Percentiles rank a stretch among this genome's conserved stretches.
These are phyloP conservation scores for Alloteropsis angusta DNA, from an alignment of 202 grass and related monocot species.

Conservation along the genomic window DNA sequence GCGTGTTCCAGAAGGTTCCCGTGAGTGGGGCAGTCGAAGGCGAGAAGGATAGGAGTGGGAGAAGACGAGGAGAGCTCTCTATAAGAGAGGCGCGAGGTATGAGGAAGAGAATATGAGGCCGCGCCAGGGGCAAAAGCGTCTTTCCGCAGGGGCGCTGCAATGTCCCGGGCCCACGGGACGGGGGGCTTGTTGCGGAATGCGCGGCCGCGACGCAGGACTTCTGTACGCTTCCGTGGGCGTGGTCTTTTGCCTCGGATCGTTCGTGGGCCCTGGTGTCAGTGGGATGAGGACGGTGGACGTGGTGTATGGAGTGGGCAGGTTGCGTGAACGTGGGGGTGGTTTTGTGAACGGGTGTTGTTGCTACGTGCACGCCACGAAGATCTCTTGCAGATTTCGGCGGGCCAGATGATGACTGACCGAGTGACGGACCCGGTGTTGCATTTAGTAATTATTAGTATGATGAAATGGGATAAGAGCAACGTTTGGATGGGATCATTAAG, in stretches of 20 bases:
- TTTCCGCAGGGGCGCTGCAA: neutral
- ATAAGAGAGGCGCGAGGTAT: neutral
- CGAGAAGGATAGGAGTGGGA: slow-evolving; percentile 21
- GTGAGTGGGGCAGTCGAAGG: neutral
- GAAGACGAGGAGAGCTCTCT: neutral
- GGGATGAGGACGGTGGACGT: fast-evolving
- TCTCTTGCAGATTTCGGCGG: neutral
- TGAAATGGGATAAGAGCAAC: neutral
- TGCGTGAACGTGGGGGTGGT: neutral
- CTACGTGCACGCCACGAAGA: slow-evolving; percentile 1
- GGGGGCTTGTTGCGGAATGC: neutral
- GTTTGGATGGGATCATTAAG: neutral
- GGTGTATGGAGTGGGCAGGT: neutral
- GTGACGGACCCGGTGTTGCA: neutral
- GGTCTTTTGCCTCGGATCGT: fast-evolving
- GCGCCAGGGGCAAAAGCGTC: neutral
- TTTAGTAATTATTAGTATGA: neutral
- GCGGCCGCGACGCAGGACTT: neutral
- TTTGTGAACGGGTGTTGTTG: neutral
- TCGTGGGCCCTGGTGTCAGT: neutral
- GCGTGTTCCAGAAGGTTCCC: slow-evolving; percentile 46
- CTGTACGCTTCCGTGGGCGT: neutral
- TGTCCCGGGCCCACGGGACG: neutral
- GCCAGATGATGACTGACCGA: neutral
- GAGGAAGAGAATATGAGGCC: slow-evolving; percentile 1